These are phyloP conservation scores for Suillus bovinus DNA, from an alignment of 768 basidiomycete species.

Conservation along the genomic window DNA sequence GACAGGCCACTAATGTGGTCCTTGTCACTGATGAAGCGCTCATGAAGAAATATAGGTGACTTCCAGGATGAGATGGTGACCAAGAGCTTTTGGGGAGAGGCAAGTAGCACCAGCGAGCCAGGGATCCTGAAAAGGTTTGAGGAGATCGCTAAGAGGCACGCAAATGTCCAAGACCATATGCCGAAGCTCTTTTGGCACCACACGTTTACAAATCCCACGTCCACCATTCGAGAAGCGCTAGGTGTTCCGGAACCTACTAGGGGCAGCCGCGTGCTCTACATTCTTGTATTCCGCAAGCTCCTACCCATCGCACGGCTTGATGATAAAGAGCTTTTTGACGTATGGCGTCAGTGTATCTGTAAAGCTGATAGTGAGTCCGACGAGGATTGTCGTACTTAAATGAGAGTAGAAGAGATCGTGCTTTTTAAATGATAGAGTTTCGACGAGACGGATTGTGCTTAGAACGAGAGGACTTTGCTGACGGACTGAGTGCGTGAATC, in stretches of 20 bases:
- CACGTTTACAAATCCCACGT: neutral
- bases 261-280: slow-evolving; percentile 2
- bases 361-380: no score
- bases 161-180: neutral
- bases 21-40: neutral
- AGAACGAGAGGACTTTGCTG: no score
- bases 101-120: neutral
- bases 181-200: neutral
- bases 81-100: neutral
- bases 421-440: no score
- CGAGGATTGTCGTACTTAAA: no score
- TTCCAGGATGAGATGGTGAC: neutral
- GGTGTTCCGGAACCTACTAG: neutral
- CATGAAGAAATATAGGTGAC: neutral
- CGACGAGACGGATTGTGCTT: no score
- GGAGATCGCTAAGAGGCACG: neutral
- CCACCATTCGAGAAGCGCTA: neutral
- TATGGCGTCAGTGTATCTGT: neutral
- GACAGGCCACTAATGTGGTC: neutral
- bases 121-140: neutral
- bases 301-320: neutral
- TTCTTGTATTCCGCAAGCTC: neutral
- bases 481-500: no score
- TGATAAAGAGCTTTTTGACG: neutral
- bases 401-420: no score